Evolutionary conservation across 306 rosid species (phyloP), one percentile per base, ranked within the genome.

Genomic region (Erythrophleum fordii): DNA sequence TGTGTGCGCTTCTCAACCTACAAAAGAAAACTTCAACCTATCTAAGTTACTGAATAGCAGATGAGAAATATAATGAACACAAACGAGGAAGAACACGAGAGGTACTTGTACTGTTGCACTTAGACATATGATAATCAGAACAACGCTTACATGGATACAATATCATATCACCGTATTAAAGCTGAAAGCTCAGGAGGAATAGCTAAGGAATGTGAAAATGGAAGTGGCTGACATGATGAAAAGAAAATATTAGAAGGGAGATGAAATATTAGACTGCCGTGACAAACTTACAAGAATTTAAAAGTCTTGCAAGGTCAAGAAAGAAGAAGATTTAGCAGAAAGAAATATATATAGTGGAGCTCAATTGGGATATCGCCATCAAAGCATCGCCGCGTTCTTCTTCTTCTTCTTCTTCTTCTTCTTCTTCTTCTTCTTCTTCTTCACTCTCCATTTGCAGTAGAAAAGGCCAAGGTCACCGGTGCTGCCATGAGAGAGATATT

Each of bases 271-370:
- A 0, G 0, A 0, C 0, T 0, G 3, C 0, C 0, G 16, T 2
- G 1, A 10, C 1, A 1, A 6, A 0, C 0, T 0, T 0, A 0
- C 0, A 77, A 52, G 4, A 29, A 5, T 0, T 0, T 41, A 49
- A 85, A 90, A 91, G 97, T 7, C 97, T 88, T 92, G 95, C 97
- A 92, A 92, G 95, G 86, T 92, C 95, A 92, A 92, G 95, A 92
- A 92, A 90, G n/a, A 45, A 76, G n/a, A n/a, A 58, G 1, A 14
- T 5, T 29, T 0, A 25, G 0, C 0, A 42, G 26, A 0, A 14
- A 17, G 14, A 2, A 31, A 6, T 17, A 0, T 8, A 5, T 0
- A 0, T 0, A 28, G 1, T 14, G 0, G 75, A 92, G 97, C 95
- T 92, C 97, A 88, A 68, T 14, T 18, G 74, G 88, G 95, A 92